Conservation (phyloP, 2,329 filamentous ascomycete genomes). For the Penicillium sp. region DNA sequence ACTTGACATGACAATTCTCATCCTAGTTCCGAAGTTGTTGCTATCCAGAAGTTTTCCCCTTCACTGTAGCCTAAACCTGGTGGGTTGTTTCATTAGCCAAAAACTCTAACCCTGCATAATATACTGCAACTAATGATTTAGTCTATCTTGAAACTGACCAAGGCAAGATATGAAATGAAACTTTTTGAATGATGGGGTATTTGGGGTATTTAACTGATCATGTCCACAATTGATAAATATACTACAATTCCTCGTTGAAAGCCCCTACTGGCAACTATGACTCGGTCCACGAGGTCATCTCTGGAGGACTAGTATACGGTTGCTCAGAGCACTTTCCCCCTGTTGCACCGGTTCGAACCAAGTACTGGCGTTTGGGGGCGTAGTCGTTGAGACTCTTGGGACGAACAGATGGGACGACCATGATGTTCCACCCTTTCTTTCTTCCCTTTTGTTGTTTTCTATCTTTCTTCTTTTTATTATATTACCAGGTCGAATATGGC, state of each 20-base stretch:
- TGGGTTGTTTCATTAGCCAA: too few relatives aligned
- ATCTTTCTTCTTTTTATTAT: neutral
- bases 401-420: neutral
- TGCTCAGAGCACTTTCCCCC: neutral
- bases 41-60: too few relatives aligned
- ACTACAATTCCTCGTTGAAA: neutral
- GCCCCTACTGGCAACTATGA: neutral
- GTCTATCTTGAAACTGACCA: neutral
- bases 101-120: too few relatives aligned
- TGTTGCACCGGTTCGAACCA: neutral
- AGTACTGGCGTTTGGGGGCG: neutral
- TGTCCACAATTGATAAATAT: neutral
- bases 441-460: neutral
- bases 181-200: neutral
- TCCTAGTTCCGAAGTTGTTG: too few relatives aligned
- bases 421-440: neutral
- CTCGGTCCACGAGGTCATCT: neutral
- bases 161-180: neutral
- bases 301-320: neutral
- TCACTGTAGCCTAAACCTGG: too few relatives aligned
- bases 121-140: too few relatives aligned
- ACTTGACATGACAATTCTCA: too few relatives aligned
- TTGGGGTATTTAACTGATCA: too few relatives aligned
- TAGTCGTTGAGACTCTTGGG: neutral
- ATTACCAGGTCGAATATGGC: neutral